A percentile compares a stretch with the other conserved stretches of the same genome.
phyloP scores from a whole-genome alignment of 306 rosid genomes.

The Hippophae gyantsensis region DNA sequence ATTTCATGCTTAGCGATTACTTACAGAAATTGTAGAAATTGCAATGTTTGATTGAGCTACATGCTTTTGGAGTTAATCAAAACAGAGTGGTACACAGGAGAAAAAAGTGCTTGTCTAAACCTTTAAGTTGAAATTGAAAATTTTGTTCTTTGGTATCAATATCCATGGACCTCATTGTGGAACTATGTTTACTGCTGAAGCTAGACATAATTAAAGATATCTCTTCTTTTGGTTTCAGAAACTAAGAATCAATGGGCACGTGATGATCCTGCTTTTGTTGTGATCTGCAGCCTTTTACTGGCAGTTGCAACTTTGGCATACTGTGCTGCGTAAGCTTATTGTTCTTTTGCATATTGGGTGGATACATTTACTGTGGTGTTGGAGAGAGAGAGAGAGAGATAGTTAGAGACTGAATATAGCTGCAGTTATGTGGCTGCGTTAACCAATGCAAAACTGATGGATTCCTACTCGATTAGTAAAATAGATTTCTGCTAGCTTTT shows the following conservation, averaged over 20 bases:
- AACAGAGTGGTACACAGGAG: no score
- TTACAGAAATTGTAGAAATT: no score
- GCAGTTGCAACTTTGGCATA: constrained; percentile 78
- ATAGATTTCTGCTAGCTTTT: constrained; percentile 2
- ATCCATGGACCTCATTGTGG: no score
- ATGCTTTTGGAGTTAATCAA: no score
- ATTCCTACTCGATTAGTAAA: not conserved
- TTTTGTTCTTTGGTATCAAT: no score
- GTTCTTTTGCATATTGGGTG: constrained; percentile 16
- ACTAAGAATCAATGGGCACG: constrained; percentile 99
- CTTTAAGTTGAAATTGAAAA: no score
- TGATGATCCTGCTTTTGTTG: constrained; percentile 99
- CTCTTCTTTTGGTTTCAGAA: constrained; percentile 49
- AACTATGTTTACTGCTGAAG: no score
- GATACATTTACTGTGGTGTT: constrained; percentile 12
- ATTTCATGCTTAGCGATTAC: not conserved
- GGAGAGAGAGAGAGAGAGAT: not conserved
- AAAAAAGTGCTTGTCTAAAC: no score
- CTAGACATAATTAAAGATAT: constrained; percentile 4
- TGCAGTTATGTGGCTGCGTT: constrained; percentile 7
- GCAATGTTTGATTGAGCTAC: no score
- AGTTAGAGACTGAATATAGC: constrained; percentile 4
- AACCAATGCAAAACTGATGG: constrained; percentile 4
- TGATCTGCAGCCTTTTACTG: constrained; percentile 95
- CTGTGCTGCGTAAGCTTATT: constrained; percentile 91